Percentiles rank a stretch among this genome's conserved stretches.
Conservation (phyloP, 371 early-diverging fungal species). For the Amoeboaphelidium occidentale region DNA sequence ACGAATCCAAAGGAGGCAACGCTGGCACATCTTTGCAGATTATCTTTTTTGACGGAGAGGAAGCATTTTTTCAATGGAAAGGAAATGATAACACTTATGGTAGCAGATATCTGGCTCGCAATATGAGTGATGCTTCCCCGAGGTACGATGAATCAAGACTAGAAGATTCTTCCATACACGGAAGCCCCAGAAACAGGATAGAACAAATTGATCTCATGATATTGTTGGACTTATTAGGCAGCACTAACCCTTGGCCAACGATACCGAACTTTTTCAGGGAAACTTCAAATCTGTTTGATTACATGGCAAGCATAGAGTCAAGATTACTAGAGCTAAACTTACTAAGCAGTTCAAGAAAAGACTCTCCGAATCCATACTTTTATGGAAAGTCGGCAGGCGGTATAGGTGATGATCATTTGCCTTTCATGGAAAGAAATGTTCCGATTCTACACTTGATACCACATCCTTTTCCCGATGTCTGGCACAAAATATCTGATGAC, state of each 20-base stretch:
- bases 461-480: conserved; percentile 61
- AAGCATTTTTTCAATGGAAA: conserved; percentile 60
- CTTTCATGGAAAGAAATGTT: conserved; percentile 53
- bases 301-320: not conserved
- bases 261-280: too few relatives aligned
- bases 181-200: too few relatives aligned
- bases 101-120: conserved; percentile 33
- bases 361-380: conserved; percentile 6
- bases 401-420: conserved; percentile 76
- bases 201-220: not conserved
- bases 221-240: not conserved
- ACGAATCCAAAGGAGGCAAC: too few relatives aligned
- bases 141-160: too few relatives aligned
- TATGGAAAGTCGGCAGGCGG: conserved; percentile 10
- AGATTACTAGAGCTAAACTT: too few relatives aligned
- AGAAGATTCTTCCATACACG: too few relatives aligned
- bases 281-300: not conserved
- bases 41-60: conserved; percentile 92
- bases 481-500: conserved; percentile 48
- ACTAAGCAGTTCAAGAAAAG: conserved; percentile 21
- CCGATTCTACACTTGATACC: conserved; percentile 74
- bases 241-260: too few relatives aligned
- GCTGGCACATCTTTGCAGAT: conserved; percentile 58
- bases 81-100: conserved; percentile 71
- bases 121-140: too few relatives aligned